A percentile compares a stretch with the other conserved stretches of the same genome.
These are phyloP conservation scores for Aegilops sharonensis DNA, from an alignment of 176 grass and related monocot genomes.

Conservation along the genomic window DNA sequence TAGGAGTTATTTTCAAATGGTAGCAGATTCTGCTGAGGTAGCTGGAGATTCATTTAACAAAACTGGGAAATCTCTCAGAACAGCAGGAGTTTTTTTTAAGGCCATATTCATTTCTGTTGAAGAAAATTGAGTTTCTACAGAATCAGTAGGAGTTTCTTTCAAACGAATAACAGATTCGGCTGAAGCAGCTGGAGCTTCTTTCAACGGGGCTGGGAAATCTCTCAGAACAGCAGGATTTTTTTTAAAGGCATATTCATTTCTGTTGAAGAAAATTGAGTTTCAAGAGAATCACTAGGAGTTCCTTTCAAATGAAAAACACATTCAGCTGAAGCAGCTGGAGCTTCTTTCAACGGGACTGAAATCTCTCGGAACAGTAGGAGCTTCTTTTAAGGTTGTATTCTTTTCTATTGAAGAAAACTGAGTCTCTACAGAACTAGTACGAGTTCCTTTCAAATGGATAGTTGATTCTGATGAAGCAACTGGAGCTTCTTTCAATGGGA, in stretches of 20 bases:
- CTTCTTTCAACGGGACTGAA: conserved; percentile 11
- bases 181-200: too few relatives aligned
- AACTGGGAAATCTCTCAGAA: too few relatives aligned
- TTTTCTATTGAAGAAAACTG: conserved; percentile 45
- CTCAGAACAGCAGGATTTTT: conserved; percentile 26
- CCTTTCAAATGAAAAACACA: conserved; percentile 33
- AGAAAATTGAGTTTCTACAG: too few relatives aligned
- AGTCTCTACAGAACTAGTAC: conserved; percentile 27
- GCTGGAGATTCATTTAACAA: conserved; percentile 1
- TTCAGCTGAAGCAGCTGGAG: conserved; percentile 25
- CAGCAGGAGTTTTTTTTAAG: too few relatives aligned
- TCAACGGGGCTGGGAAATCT: conserved; percentile 24
- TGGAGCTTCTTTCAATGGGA: conserved; percentile 39
- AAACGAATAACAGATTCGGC: too few relatives aligned
- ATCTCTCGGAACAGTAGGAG: conserved; percentile 34
- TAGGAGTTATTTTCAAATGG: conserved; percentile 35
- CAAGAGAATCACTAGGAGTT: conserved; percentile 28
- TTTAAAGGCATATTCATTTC: conserved; percentile 33
- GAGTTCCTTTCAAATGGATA: conserved; percentile 40
- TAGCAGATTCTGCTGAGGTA: conserved; percentile 37
- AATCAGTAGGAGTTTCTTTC: too few relatives aligned
- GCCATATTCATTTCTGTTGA: too few relatives aligned
- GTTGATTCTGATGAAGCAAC: conserved; percentile 30
- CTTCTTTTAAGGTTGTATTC: conserved; percentile 25
- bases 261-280: conserved; percentile 39